phyloP scores from a whole-genome alignment of 176 grass and related monocot species.

The Oryza australiensis region DNA sequence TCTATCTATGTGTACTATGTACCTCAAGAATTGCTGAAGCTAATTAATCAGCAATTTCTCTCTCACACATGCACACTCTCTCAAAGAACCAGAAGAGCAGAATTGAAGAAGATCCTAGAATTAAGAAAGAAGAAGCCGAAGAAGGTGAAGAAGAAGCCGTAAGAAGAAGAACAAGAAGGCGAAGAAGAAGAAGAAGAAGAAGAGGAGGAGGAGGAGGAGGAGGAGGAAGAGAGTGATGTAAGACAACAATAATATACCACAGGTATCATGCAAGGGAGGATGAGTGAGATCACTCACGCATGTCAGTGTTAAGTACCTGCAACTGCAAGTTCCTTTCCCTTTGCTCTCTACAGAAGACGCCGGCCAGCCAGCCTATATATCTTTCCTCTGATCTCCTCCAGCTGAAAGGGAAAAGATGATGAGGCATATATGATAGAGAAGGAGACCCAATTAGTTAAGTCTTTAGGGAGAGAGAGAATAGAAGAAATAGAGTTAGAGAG shows the following conservation, averaged over 20 bases:
- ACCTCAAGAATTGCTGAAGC: not conserved
- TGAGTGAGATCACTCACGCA: conserved; percentile 73
- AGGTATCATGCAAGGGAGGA: conserved; percentile 36
- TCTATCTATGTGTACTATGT: not conserved
- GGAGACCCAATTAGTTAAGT: conserved; percentile 53
- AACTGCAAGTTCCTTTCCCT: conserved; percentile 72
- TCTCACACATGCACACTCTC: conserved; percentile 18
- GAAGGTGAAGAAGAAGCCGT: not conserved
- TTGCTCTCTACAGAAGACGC: conserved; percentile 62
- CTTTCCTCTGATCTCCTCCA: conserved; percentile 48
- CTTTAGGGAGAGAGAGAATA: conserved; percentile 48
- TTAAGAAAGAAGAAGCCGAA: not conserved
- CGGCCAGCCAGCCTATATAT: conserved; percentile 38
- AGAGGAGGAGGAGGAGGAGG: conserved; percentile 20
- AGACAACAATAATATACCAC: conserved; percentile 20
- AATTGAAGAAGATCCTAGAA: conserved; percentile 54
- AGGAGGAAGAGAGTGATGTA: conserved; percentile 42
- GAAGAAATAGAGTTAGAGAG: conserved; percentile 34
- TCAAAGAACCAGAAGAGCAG: conserved; percentile 25
- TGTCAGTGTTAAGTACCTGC: conserved; percentile 75
- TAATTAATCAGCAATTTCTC: not conserved
- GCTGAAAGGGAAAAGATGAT: conserved; percentile 76
- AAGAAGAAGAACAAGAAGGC: not conserved
- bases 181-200: not conserved
- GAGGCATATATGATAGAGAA: conserved; percentile 23